Base-by-base conservation (phyloP, 2,329 filamentous ascomycete species). In the Chaetomium olivaceum region DNA sequence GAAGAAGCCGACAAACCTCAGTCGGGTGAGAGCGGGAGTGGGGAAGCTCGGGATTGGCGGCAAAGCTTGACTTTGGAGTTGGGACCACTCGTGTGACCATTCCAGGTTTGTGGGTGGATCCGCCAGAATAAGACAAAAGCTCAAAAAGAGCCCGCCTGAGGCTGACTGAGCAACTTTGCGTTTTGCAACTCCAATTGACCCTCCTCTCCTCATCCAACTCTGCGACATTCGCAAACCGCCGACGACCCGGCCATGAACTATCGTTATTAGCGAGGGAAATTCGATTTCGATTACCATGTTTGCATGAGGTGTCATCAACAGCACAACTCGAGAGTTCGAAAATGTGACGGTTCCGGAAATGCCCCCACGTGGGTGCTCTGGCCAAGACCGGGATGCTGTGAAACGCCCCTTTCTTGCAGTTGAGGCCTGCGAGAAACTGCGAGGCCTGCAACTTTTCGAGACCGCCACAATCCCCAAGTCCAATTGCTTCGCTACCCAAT, bases 1-100 rank as follows among this genome's bases (percentile, higher is more conserved):
- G 64, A 71, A 65, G 65, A 73, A 68, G 68, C 71, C 70, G 69
- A 72, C 58, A 56, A 16, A 58, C 46, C 46, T 62, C 31, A 46
- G 46, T n/a, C n/a, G 36, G 60, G n/a, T n/a, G 4, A 33, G 25
- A 25, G 16, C 11, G 31, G 46, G 12, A n/a, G 58, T 55, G 58
- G 58, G 54, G 65, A 55, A 56, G 51, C 46, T 71, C 67, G 68
- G 69, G 64, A 66, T 70, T 65, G 58, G 33, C 51, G 46, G 59
- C 8, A 39, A 29, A 46, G 33, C 46, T 31, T 50, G 25, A 56
- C 14, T 39, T 62, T 19, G n/a, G 52, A 23, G 39, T 39, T 31
- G 23, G 25, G 48, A 55, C 23, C 50, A 27, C 16, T 43, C 3
- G 27, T 6, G 27, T 3, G 27, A 29, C 27, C n/a, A n/a, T n/a